Percentiles rank a stretch among this genome's conserved stretches.
phyloP scores from a whole-genome alignment of 169 alveolate species.

The Cryptosporidium viatorum region DNA sequence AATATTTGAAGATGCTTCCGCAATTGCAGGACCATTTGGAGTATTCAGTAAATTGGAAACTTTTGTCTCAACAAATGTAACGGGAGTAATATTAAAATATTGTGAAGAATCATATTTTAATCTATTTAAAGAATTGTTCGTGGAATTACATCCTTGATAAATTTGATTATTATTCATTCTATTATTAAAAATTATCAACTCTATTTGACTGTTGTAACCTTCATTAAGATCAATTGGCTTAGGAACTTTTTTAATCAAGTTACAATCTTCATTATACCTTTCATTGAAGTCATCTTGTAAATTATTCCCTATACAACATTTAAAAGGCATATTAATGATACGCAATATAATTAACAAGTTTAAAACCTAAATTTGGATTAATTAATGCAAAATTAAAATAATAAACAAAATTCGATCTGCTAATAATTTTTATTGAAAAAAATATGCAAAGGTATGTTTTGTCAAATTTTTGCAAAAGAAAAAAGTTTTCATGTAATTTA shows the following conservation, averaged over 20 bases:
- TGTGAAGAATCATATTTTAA: not conserved
- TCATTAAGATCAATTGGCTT: conserved; percentile 24
- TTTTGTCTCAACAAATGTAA: conserved; percentile 50
- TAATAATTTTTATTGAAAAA: not conserved
- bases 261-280: too few species aligned
- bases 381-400: too few species aligned
- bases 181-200: not conserved
- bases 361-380: conserved; percentile 33
- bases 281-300: conserved; percentile 1
- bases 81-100: not conserved
- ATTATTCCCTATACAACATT: conserved; percentile 49
- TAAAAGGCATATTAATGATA: conserved; percentile 39
- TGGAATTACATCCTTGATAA: not conserved
- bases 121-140: not conserved
- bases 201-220: conserved; percentile 26
- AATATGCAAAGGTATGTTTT: not conserved
- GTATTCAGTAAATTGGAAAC: conserved; percentile 40
- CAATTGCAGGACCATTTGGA: conserved; percentile 20
- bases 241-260: conserved; percentile 7
- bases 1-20: conserved; percentile 46
- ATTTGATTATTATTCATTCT: not conserved
- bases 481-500: not conserved
- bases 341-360: not conserved
- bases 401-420: not conserved
- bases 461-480: not conserved